Evolutionary conservation across 495 filamentous ascomycete genomes (phyloP), one percentile per base, ranked within the genome.

Genomic region (Penicillium lividum): DNA sequence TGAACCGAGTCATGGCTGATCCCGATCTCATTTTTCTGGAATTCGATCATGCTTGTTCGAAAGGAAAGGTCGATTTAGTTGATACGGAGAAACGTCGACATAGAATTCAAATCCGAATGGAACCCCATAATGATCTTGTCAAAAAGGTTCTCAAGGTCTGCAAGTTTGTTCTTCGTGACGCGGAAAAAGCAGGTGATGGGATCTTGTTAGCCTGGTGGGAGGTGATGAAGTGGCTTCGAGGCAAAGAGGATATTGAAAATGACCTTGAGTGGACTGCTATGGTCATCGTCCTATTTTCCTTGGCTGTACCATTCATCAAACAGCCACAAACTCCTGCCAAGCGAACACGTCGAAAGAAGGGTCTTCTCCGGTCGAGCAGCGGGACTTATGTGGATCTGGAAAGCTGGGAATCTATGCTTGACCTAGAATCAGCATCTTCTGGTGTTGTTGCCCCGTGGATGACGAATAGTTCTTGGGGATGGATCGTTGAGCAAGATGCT

Each of bases 261-360:
- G 82, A 93, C 54, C 47, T 74, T 3, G 93, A 97, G 65, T 96
- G 91, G 91, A 89, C 86, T 8, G 86, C 89, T 5, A 74, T 91
- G 49, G 84, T 90, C 5, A 78, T 94, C 47, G 80, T 88, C 4
- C 63, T 96, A 3, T 86, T 95, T 60, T 80, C 80, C 13, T 75
- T 89, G 64, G 83, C 81, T 15, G 63, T 85, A 33, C 75, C 75
- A 15, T 83, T 78, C 51, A 76, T 86, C 36, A 60, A 74, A 18
- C 65, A 59, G 61, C 57, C 68, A n/a, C 63, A 64, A 36, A 65
- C 66, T 22, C 63, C 75, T 51, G 73, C 69, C 53, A 77, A 74
- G 56, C 70, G 73, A 45, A 62, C 67, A 9, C 77, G 76, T 56
- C 69, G 77, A 49, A 85, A 81, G 64, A 79, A 77, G 34, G 72